Conservation (phyloP, 2,329 filamentous ascomycete species). For the Metarhizium humberi region DNA sequence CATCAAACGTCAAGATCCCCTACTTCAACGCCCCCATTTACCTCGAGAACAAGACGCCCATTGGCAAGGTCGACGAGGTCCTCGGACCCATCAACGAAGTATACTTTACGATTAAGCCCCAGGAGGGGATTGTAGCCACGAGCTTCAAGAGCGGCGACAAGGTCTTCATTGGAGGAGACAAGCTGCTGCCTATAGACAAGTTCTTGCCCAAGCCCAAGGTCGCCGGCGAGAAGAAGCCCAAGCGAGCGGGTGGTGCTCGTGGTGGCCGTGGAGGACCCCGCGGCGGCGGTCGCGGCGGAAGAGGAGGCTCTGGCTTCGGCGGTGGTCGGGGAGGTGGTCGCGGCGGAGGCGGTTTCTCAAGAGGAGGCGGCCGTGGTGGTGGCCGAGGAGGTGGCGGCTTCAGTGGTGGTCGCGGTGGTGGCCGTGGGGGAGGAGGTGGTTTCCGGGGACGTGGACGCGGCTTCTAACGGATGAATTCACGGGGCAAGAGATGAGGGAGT, state of each 20-base stretch:
- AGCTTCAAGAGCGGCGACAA: constrained; percentile 96
- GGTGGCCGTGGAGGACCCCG: constrained; percentile 15
- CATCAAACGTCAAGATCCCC: constrained; percentile 88
- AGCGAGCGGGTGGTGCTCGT: constrained; percentile 48
- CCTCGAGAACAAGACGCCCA: constrained; percentile 93
- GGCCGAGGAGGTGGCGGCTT: constrained; percentile 10
- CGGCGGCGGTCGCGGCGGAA: constrained; percentile 25
- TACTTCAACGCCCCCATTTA: constrained; percentile 99
- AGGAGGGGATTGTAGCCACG: constrained; percentile 88
- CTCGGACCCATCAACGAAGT: constrained; percentile 96
- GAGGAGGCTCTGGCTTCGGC: constrained; percentile 13
- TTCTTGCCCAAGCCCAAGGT: constrained; percentile 93
- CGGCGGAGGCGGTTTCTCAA: constrained; percentile 22
- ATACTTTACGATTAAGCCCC: constrained; percentile 96
- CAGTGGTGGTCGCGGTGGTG: constrained; percentile 9
- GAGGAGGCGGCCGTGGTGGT: constrained; percentile 19
- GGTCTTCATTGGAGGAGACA: constrained; percentile 92
- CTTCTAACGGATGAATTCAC: constrained; percentile 14
- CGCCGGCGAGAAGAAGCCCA: constrained; percentile 51
- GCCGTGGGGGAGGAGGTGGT: constrained; percentile 20
- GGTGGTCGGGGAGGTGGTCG: constrained; percentile 32
- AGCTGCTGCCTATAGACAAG: constrained; percentile 87
- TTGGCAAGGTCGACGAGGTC: constrained; percentile 97
- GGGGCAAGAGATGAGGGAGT: neutral
- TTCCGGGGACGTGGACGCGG: constrained; percentile 19